Conservation (phyloP, 768 basidiomycete genomes). For the Psilocybe cyanescens region DNA sequence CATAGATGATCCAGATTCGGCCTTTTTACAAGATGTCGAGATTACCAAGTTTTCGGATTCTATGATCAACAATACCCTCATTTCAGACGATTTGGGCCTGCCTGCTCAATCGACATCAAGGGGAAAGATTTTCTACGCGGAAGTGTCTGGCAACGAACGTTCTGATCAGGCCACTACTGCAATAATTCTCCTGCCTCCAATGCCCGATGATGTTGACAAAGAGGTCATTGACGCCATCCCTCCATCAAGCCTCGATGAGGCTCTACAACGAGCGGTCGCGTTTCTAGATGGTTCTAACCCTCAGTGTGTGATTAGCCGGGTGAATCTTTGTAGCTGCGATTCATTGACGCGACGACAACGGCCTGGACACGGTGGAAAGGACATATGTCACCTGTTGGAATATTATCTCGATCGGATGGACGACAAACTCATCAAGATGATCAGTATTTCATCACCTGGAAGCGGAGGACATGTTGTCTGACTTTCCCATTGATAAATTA, state of each 20-base stretch:
- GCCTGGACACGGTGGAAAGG: neutral
- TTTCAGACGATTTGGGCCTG: neutral
- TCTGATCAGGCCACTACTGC: neutral
- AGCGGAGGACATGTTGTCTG: neutral
- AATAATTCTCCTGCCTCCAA: neutral
- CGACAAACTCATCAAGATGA: constrained; percentile 19
- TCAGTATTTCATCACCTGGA: constrained; percentile 27
- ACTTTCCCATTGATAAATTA: neutral
- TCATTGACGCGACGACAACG: neutral
- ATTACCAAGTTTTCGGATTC: neutral
- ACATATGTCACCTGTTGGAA: constrained; percentile 16
- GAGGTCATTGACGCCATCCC: neutral
- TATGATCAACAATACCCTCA: neutral
- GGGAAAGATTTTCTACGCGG: neutral
- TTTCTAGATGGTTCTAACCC: constrained; percentile 31
- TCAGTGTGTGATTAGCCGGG: constrained; percentile 19
- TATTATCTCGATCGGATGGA: constrained; percentile 13
- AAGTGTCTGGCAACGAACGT: neutral
- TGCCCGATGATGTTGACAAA: neutral
- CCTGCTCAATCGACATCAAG: neutral
- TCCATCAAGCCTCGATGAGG: neutral
- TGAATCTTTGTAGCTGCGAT: neutral
- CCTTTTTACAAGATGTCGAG: neutral
- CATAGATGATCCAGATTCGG: neutral
- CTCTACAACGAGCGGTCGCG: constrained; percentile 8